Conservation (phyloP, 345 rosid species). For the Toxicodendron radicans region DNA sequence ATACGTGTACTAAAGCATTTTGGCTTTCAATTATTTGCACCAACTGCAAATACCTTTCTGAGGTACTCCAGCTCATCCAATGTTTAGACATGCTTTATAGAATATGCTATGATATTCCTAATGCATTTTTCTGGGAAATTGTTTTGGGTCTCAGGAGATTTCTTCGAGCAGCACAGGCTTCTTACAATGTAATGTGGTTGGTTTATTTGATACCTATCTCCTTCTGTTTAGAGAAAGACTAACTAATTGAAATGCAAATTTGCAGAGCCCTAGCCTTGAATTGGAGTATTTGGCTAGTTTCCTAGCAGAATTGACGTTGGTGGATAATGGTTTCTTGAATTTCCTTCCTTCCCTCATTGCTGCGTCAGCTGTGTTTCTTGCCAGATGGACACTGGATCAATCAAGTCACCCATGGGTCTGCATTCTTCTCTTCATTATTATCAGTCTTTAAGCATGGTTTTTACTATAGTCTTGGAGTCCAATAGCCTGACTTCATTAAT, state of each 20-base stretch:
- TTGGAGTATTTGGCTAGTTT: constrained; percentile 76
- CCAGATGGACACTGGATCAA: constrained; percentile 87
- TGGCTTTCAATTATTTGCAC: constrained; percentile 65
- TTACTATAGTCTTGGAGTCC: constrained; percentile 9
- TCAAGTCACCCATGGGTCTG: constrained; percentile 87
- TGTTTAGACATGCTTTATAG: background rate
- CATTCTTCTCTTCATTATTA: constrained; percentile 19
- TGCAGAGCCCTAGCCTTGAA: constrained; percentile 75
- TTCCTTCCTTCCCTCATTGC: constrained; percentile 80
- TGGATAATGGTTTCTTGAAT: constrained; percentile 59
- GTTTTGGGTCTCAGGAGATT: constrained; percentile 69
- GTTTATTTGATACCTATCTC: background rate
- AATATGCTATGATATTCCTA: constrained; percentile 7
- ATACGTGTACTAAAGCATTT: constrained; percentile 58
- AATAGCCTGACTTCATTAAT: constrained; percentile 13
- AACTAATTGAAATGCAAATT: constrained; percentile 19
- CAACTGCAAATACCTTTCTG: constrained; percentile 83
- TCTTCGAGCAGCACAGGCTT: constrained; percentile 83
- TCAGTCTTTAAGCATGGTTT: constrained; percentile 6
- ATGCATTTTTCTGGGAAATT: constrained; percentile 13
- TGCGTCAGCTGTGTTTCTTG: constrained; percentile 91
- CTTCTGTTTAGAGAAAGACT: constrained; percentile 16
- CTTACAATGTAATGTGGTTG: constrained; percentile 50
- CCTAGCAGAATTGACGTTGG: constrained; percentile 74
- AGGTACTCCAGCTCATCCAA: constrained; percentile 46